Percentiles rank a stretch among this genome's conserved stretches.
Evolutionary conservation across 2,329 filamentous ascomycete species (phyloP).

Genomic region (Elsinoe australis): DNA sequence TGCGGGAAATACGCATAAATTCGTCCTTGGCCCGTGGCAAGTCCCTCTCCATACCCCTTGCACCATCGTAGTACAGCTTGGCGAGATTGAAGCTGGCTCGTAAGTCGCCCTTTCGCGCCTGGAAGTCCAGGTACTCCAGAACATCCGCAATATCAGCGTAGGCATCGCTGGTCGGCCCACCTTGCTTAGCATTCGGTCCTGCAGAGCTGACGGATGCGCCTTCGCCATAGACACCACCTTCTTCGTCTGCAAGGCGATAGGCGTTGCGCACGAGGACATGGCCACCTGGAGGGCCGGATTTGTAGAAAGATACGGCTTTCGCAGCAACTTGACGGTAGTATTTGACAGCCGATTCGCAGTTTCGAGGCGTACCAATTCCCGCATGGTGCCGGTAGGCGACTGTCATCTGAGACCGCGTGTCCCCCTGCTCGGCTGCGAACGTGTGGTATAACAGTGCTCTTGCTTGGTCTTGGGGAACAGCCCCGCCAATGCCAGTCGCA

Average conservation of each 20-base stretch:
- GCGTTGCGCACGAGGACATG: slow-evolving; percentile 67
- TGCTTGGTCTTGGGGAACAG: slow-evolving; percentile 77
- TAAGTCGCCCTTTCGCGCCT: slow-evolving; percentile 82
- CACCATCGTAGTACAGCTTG: slow-evolving; percentile 80
- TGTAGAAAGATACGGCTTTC: slow-evolving; percentile 81
- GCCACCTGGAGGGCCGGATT: slow-evolving; percentile 84
- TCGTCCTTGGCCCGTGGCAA: slow-evolving; percentile 68
- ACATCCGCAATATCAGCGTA: slow-evolving; percentile 88
- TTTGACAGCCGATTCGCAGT: slow-evolving; percentile 73
- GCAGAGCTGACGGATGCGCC: slow-evolving; percentile 87
- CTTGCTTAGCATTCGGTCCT: slow-evolving; percentile 69
- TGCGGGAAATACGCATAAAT: slow-evolving; percentile 69
- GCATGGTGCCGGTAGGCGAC: slow-evolving; percentile 77
- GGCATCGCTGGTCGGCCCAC: slow-evolving; percentile 65
- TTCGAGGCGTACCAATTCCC: slow-evolving; percentile 76
- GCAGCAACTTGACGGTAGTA: slow-evolving; percentile 93
- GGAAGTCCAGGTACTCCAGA: slow-evolving; percentile 84
- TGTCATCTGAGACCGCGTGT: slow-evolving; percentile 87
- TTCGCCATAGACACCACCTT: slow-evolving; percentile 88
- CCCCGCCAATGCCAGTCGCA: slow-evolving; percentile 78
- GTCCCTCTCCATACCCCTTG: slow-evolving; percentile 65
- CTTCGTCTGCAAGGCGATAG: slow-evolving; percentile 80
- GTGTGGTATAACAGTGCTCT: slow-evolving; percentile 90
- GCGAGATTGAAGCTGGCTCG: slow-evolving; percentile 81
- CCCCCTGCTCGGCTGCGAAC: slow-evolving; percentile 76